A percentile compares a stretch with the other conserved stretches of the same genome.
phyloP scores from a whole-genome alignment of 768 basidiomycete species.

The Lactarius pseudohatsudake region DNA sequence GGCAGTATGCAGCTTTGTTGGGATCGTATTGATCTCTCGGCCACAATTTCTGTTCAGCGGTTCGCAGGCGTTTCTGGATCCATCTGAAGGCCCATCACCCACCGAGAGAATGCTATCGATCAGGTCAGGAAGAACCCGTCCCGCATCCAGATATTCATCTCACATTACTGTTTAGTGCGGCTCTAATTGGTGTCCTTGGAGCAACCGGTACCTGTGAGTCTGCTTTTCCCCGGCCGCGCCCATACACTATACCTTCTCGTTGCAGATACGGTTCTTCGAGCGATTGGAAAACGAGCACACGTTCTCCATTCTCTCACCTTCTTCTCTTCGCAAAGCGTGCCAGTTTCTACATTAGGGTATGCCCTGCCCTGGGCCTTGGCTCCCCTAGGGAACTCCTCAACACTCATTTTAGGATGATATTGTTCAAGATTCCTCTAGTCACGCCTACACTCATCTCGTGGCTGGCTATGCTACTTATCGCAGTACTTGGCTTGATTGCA shows the following conservation, averaged over 20 bases:
- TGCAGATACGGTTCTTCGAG: conserved; percentile 52
- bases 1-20: conserved; percentile 62
- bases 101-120: conserved; percentile 59
- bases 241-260: not conserved
- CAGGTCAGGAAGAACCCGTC: conserved; percentile 39
- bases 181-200: conserved; percentile 63
- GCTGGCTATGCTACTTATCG: conserved; percentile 49
- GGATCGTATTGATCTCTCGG: conserved; percentile 79
- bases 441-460: conserved; percentile 47
- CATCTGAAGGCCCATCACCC: conserved; percentile 17
- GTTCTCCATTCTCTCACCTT: conserved; percentile 68
- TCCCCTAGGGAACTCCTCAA: not conserved
- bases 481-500: conserved; percentile 52
- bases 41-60: conserved; percentile 71
- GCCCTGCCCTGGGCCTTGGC: not conserved
- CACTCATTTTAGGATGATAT: conserved; percentile 41
- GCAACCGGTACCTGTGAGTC: conserved; percentile 66
- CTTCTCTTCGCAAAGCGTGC: conserved; percentile 59
- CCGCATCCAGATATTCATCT: not conserved
- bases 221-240: not conserved
- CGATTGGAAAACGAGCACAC: conserved; percentile 74
- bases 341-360: conserved; percentile 38
- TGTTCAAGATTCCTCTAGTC: conserved; percentile 42
- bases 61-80: not conserved
- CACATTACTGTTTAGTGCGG: conserved; percentile 42